Evolutionary conservation across 768 basidiomycete genomes (phyloP).

Genomic region (Psilocybe subaeruginosa): DNA sequence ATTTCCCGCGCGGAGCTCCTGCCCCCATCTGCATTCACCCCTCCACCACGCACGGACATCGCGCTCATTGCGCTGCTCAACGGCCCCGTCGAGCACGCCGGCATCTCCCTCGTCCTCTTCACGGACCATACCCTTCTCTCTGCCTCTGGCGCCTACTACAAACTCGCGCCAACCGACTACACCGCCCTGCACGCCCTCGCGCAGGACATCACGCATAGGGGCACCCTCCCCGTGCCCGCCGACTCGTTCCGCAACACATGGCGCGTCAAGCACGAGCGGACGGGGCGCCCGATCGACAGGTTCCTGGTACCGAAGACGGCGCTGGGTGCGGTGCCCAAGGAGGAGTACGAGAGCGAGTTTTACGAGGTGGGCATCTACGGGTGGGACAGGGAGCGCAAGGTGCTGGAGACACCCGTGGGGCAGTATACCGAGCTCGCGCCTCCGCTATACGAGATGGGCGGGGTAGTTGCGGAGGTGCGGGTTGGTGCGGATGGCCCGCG

Average conservation of each 20-base stretch:
- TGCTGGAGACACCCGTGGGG: constrained; percentile 30
- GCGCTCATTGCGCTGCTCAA: neutral
- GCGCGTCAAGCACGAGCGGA: constrained; percentile 31
- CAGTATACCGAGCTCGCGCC: constrained; percentile 31
- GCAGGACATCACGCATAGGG: neutral
- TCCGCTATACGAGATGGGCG: constrained; percentile 32
- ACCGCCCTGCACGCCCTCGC: neutral
- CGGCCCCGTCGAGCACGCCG: neutral
- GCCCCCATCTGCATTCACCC: neutral
- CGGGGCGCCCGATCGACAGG: constrained; percentile 37
- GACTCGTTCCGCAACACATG: constrained; percentile 35
- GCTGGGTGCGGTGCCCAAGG: neutral
- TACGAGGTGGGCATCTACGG: constrained; percentile 38
- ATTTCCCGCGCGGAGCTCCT: neutral
- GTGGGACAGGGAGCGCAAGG: constrained; percentile 31
- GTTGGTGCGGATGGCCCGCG: constrained; percentile 22
- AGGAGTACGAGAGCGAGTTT: constrained; percentile 18
- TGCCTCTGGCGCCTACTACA: neutral
- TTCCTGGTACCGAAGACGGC: constrained; percentile 25
- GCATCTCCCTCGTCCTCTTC: constrained; percentile 1
- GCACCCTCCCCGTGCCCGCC: constrained; percentile 27
- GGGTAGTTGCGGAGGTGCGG: constrained; percentile 36
- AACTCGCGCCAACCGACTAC: neutral
- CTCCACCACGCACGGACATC: neutral
- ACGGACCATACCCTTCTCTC: neutral